Conservation (phyloP, 257 asterid genomes). For the Linderniella brevidens region DNA sequence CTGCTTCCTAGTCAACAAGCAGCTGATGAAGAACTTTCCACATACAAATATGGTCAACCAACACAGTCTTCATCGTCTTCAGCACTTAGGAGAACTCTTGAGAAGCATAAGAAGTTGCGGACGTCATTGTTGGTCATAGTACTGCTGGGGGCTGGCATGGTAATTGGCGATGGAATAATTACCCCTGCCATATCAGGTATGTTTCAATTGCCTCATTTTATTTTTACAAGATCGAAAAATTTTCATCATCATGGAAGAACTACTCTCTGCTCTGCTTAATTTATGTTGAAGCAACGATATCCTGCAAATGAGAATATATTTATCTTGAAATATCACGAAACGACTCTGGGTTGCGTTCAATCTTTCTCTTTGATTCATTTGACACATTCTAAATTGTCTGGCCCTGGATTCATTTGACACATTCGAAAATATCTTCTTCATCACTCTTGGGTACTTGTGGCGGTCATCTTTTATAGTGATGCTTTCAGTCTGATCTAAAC, state of each 20-base stretch:
- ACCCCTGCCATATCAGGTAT: constrained; percentile 64
- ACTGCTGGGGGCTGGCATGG: constrained; percentile 56
- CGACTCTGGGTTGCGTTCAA: background rate
- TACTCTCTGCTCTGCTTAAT: background rate
- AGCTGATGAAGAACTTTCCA: constrained; percentile 86
- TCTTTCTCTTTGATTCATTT: background rate
- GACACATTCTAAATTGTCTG: background rate
- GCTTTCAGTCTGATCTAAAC: background rate
- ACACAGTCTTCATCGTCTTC: constrained; percentile 41
- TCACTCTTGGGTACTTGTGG: background rate
- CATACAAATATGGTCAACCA: constrained; percentile 61
- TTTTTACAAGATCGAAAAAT: background rate
- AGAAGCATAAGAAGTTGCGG: constrained; percentile 60
- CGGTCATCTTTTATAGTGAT: too few species aligned
- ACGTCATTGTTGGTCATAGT: constrained; percentile 69
- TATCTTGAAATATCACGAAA: background rate
- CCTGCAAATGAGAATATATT: too few species aligned
- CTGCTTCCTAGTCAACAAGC: constrained; percentile 98
- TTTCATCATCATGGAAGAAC: background rate
- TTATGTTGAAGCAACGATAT: background rate
- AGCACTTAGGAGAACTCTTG: constrained; percentile 61
- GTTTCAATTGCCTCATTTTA: background rate
- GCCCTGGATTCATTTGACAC: background rate
- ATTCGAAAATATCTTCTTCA: background rate
- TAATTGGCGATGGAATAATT: constrained; percentile 44